Evolutionary conservation across 257 asterid genomes (phyloP).

Genomic region (Penstemon eatonii): DNA sequence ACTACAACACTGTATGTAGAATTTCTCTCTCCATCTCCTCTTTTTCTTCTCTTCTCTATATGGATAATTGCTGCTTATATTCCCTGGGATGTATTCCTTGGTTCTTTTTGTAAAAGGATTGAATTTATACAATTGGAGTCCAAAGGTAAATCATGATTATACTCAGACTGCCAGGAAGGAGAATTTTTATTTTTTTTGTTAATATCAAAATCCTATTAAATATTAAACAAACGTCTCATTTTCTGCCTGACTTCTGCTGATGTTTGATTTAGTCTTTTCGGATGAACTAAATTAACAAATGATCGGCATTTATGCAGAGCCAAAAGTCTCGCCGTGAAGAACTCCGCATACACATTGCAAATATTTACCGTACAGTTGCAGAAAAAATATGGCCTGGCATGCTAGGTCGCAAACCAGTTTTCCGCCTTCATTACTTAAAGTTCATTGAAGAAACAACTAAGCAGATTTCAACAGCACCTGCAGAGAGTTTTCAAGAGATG

Average conservation of each 20-base stretch:
- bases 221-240: not conserved
- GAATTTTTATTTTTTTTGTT: not conserved
- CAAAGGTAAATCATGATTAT: constrained; percentile 19
- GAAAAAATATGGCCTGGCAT: constrained; percentile 98
- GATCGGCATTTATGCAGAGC: constrained; percentile 53
- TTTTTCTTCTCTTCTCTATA: constrained; percentile 8
- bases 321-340: constrained; percentile 98
- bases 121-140: constrained; percentile 12
- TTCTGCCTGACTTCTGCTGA: constrained; percentile 6
- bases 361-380: constrained; percentile 87
- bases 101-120: constrained; percentile 10
- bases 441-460: constrained; percentile 90
- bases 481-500: constrained; percentile 88
- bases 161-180: not conserved
- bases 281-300: constrained; percentile 5
- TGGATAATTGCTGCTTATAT: constrained; percentile 22
- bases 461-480: constrained; percentile 65
- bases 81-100: constrained; percentile 9
- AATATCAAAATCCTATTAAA: constrained; percentile 15
- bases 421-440: constrained; percentile 95
- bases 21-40: constrained; percentile 23
- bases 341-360: constrained; percentile 82
- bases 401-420: constrained; percentile 90
- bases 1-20: not conserved
- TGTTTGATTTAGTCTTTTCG: constrained; percentile 24